Evolutionary conservation across 495 filamentous ascomycete species (phyloP), one percentile per base, ranked within the genome.

Genomic region (Astrothelium subdiscretum): DNA sequence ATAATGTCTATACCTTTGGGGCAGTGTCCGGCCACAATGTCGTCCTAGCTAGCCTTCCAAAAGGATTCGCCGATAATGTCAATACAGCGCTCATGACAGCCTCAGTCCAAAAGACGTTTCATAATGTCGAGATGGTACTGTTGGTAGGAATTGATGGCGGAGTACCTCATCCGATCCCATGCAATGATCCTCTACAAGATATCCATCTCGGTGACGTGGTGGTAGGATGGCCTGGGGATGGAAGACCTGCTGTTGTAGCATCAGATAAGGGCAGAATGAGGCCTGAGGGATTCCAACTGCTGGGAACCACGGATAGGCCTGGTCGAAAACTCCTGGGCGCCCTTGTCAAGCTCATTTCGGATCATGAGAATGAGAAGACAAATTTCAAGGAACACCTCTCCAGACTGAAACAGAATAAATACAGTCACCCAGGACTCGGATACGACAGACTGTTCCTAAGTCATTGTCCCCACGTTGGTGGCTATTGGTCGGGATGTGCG

Each of bases 61-160:
- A 62, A 6, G 63, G 67, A 38, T 51, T 69, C 20, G 68, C 64
- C 24, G 74, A 75, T 3, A 73, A 31, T 43, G 67, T 38, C 2
- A 71, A 75, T 15, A 69, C 70, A 10, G 62, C 61, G 2, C 35
- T 6, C 35, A 6, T 38, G 35, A 38, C 35, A 38, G 35, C 35
- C 5, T 38, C 15, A 38, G 67, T 74, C 4, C 71, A 71, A 0
- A 63, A 51, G 12, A 38, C 35, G 6, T 38, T 38, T 38, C 35
- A 6, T 6, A 38, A 38, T 15, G 15, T 38, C 35, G 51, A 67
- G 1, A 72, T 78, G 70, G 35, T 38, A 15, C 63, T 80, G 1
- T 69, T 79, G 67, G 74, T 80, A 1, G 77, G 78, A 2, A 79
- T 79, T 43, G 73, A 75, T 10, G 75, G 77, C 24, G 77, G 75